A percentile compares a stretch with the other conserved stretches of the same genome.
Conservation (phyloP, 208 protist genomes). For the Leishmania aethiopica region DNA sequence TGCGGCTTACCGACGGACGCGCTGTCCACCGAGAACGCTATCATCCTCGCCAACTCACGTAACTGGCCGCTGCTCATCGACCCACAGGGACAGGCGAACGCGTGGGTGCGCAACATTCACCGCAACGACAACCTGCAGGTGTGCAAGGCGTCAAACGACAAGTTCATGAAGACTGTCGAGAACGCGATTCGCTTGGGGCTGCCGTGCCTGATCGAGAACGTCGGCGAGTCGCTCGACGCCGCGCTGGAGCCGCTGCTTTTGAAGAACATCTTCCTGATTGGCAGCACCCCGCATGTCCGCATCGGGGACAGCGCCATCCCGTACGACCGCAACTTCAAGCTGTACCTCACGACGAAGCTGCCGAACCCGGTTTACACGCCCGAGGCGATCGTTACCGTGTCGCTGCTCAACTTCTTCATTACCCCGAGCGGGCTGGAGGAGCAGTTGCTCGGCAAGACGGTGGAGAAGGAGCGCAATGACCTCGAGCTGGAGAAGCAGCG, state of each 20-base stretch:
- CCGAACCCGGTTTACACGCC: conserved; percentile 97
- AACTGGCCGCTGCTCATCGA: conserved; percentile 99
- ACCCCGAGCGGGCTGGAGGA: conserved; percentile 96
- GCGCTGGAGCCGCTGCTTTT: conserved; percentile 96
- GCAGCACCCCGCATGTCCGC: conserved; percentile 95
- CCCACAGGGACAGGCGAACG: conserved; percentile 97
- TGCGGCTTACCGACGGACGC: conserved; percentile 95
- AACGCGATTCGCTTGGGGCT: conserved; percentile 97
- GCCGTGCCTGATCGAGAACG: conserved; percentile 97
- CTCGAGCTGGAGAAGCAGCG: conserved; percentile 96
- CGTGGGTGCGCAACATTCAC: conserved; percentile 97
- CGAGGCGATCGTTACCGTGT: conserved; percentile 97
- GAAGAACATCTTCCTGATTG: conserved; percentile 94
- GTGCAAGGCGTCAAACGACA: conserved; percentile 96
- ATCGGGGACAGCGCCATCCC: conserved; percentile 97
- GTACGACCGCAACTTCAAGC: conserved; percentile 95
- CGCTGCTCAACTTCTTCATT: conserved; percentile 98
- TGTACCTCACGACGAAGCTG: conserved; percentile 98
- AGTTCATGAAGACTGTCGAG: conserved; percentile 95
- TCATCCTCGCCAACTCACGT: conserved; percentile 94
- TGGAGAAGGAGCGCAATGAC: conserved; percentile 97
- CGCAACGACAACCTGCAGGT: conserved; percentile 93
- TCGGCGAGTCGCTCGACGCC: conserved; percentile 95
- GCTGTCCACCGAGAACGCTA: conserved; percentile 97
- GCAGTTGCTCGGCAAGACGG: conserved; percentile 96